Base-by-base conservation (phyloP, 768 basidiomycete species). In the Trametes sanguinea region DNA sequence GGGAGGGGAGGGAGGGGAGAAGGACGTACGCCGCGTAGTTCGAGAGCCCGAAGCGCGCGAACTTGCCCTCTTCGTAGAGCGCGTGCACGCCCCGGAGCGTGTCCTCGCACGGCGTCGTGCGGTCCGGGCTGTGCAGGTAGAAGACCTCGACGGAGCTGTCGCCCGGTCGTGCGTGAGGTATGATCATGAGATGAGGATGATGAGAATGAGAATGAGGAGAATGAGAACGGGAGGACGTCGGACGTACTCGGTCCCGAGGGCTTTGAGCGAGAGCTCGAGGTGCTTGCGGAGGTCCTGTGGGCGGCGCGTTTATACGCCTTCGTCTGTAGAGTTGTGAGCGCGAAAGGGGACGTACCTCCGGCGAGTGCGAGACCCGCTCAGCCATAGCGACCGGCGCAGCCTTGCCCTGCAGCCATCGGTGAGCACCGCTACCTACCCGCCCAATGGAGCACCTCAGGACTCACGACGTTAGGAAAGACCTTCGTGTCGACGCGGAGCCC, bases 401-500 rank as follows among this genome's bases (percentile, higher is more conserved):
- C 33, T 39, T 10, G 39, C 56, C 52, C 48, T 50, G 27, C 55
- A 32, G 2, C 27, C 17, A 33, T 47, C 33, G 10, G 35, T 37
- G 35, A 37, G 5, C 35, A 37, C 35, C 35, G 5, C 6, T 37
- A 37, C n/a, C n/a, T n/a, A n/a, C n/a, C 10, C 35, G 35, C 35
- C 35, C 6, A 37, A 5, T 5, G 5, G 10, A 51, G 22, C 29
- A 10, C 30, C 35, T 32, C n/a, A 51, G 22, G 42, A 32, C 65
- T 59, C 37, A 76, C 75, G 8, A 61, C 54, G 47, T 61, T 69
- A 0, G 85, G 85, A 61, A 78, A 80, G 17, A 85, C 78, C 69
- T 89, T 89, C 0, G 85, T 88, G 46, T 85, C 84, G 45, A 88
- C 72, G 61, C 78, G 78, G 27, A 87, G 68, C 0, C 83, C 84